These are phyloP conservation scores for Xerocomellus amylosporus DNA, from an alignment of 768 basidiomycete genomes.

Conservation along the genomic window DNA sequence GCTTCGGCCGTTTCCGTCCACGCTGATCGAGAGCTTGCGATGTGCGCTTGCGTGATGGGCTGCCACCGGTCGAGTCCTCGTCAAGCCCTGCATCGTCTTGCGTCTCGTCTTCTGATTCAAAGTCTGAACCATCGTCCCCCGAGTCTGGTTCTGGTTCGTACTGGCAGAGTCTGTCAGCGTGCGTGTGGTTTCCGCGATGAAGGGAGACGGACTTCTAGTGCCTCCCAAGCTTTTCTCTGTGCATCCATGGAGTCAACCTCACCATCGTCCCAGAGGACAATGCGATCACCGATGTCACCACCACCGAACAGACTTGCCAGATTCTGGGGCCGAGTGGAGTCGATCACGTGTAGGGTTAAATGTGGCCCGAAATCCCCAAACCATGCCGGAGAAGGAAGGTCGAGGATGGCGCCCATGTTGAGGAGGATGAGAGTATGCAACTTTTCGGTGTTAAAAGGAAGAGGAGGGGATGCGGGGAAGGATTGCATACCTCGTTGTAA, in stretches of 20 bases:
- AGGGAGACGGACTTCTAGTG: conserved; percentile 62
- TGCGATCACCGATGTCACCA: conserved; percentile 62
- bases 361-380: conserved; percentile 66
- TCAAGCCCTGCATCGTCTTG: conserved; percentile 40
- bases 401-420: conserved; percentile 88
- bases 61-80: conserved; percentile 38
- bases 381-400: conserved; percentile 71
- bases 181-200: background rate
- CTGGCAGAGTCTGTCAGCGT: conserved; percentile 37
- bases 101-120: conserved; percentile 44
- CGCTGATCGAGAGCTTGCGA: conserved; percentile 38
- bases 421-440: conserved; percentile 87
- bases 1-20: conserved; percentile 56
- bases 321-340: conserved; percentile 89
- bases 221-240: conserved; percentile 81
- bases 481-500: conserved; percentile 60
- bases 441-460: conserved; percentile 36
- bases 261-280: conserved; percentile 94
- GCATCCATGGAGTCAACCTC: conserved; percentile 66
- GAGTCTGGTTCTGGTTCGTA: conserved; percentile 77
- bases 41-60: conserved; percentile 49
- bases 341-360: conserved; percentile 87
- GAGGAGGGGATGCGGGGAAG: background rate
- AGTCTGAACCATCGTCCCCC: conserved; percentile 51
- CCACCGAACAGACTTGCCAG: conserved; percentile 79